Evolutionary conservation across 2,329 filamentous ascomycete species (phyloP).

Genomic region (Claviceps paspali): DNA sequence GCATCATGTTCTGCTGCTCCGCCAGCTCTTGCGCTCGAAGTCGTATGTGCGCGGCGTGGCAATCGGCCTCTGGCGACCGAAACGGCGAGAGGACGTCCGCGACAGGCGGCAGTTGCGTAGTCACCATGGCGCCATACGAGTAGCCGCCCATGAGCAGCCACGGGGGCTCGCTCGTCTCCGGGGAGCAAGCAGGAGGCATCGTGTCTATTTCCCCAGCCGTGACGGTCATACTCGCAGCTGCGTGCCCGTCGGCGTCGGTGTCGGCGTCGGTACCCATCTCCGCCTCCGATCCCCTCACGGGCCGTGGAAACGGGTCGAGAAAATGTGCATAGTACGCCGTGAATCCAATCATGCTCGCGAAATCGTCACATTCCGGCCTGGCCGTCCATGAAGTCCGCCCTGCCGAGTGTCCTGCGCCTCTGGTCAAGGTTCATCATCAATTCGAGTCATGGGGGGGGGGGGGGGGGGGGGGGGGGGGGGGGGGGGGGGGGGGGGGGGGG

Average conservation of each 20-base stretch:
- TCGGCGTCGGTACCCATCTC: too few species aligned
- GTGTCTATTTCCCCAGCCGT: background rate
- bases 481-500: too few species aligned
- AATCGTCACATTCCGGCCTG: slow-evolving; percentile 67
- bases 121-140: slow-evolving; percentile 79
- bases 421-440: slow-evolving; percentile 17
- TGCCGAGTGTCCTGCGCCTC: slow-evolving; percentile 60
- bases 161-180: slow-evolving; percentile 9
- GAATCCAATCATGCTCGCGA: slow-evolving; percentile 68
- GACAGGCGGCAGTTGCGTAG: slow-evolving; percentile 53
- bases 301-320: slow-evolving; percentile 27
- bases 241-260: background rate
- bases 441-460: too few species aligned
- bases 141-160: slow-evolving; percentile 59
- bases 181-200: background rate
- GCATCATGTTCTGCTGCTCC: slow-evolving; percentile 39
- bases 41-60: slow-evolving; percentile 52
- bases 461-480: too few species aligned
- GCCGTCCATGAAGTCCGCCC: slow-evolving; percentile 81
- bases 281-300: background rate
- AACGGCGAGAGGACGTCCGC: slow-evolving; percentile 46
- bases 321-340: slow-evolving; percentile 56
- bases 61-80: slow-evolving; percentile 31
- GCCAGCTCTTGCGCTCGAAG: slow-evolving; percentile 55
- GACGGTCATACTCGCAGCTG: background rate